Evolutionary conservation across 345 rosid genomes (phyloP).

Genomic region (Noccaea caerulescens): DNA sequence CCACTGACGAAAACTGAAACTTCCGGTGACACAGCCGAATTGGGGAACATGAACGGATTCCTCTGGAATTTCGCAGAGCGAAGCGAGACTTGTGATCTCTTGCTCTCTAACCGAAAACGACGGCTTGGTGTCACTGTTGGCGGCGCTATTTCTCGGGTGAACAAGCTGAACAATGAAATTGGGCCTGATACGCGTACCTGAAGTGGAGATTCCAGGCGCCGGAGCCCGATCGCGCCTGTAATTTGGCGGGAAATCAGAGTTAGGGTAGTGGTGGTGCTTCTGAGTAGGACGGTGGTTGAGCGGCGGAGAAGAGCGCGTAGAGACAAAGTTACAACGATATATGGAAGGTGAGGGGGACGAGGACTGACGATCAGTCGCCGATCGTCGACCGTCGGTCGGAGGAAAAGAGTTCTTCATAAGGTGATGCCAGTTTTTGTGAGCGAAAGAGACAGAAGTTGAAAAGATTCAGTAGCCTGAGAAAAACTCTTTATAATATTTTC

Average conservation of each 20-base stretch:
- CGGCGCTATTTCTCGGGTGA: conserved; percentile 9
- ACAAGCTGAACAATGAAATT: conserved; percentile 45
- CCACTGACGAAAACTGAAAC: conserved; percentile 52
- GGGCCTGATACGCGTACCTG: conserved; percentile 21
- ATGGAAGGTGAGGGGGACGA: conserved; percentile 6
- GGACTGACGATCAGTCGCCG: conserved; percentile 27
- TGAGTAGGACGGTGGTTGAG: conserved; percentile 22
- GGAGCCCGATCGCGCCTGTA: conserved; percentile 30
- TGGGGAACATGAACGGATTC: conserved; percentile 9
- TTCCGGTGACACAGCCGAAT: conserved; percentile 40
- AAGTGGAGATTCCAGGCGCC: not conserved
- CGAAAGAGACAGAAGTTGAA: conserved; percentile 25
- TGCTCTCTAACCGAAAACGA: not conserved
- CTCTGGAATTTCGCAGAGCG: conserved; percentile 31
- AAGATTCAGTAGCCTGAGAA: not conserved
- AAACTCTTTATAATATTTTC: not conserved
- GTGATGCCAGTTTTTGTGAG: conserved; percentile 36
- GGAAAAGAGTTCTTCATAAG: conserved; percentile 39
- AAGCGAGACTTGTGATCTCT: conserved; percentile 27
- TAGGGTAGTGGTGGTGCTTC: conserved; percentile 27
- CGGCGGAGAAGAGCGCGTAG: conserved; percentile 15
- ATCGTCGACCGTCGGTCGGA: conserved; percentile 27
- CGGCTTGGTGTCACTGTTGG: not conserved
- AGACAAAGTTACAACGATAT: not conserved
- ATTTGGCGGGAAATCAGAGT: conserved; percentile 38